A percentile compares a stretch with the other conserved stretches of the same genome.
phyloP scores from a whole-genome alignment of 176 grass and related monocot species.

The Pontederia paniculata region DNA sequence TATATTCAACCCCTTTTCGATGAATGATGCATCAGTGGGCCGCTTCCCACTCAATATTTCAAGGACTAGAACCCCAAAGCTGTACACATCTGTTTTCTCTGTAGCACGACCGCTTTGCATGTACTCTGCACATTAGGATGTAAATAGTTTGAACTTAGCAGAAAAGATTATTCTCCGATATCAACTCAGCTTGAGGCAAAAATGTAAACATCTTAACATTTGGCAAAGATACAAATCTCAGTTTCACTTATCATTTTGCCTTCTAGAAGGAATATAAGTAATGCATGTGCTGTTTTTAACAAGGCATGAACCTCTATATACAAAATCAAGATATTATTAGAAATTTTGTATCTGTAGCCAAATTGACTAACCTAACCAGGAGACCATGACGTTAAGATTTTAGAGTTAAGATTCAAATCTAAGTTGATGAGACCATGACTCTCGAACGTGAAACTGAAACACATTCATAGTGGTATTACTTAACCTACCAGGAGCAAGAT shows the following conservation, averaged over 20 bases:
- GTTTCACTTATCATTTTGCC: too few relatives aligned
- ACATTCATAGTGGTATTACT: not conserved
- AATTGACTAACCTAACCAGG: too few relatives aligned
- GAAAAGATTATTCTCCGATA: not conserved
- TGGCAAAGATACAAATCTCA: too few relatives aligned
- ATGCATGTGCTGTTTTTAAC: too few relatives aligned
- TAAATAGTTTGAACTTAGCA: not conserved
- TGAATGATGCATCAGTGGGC: conserved; percentile 66
- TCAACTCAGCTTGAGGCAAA: not conserved
- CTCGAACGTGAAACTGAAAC: too few relatives aligned
- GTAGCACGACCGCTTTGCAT: conserved; percentile 72
- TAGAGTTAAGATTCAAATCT: too few relatives aligned
- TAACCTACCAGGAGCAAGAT: conserved; percentile 55
- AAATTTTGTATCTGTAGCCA: too few relatives aligned
- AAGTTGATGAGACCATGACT: too few relatives aligned
- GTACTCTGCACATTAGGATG: conserved; percentile 37
- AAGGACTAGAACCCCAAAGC: conserved; percentile 71
- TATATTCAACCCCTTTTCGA: conserved; percentile 59
- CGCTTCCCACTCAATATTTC: conserved; percentile 76
- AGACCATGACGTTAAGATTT: too few relatives aligned
- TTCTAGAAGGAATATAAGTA: too few relatives aligned
- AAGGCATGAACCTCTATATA: too few relatives aligned
- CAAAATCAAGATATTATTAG: too few relatives aligned
- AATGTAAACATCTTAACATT: not conserved
- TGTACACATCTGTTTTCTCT: conserved; percentile 81